Percentiles rank a stretch among this genome's conserved stretches.
phyloP scores from a whole-genome alignment of 176 grass and related monocot species.

The Otatea glauca region DNA sequence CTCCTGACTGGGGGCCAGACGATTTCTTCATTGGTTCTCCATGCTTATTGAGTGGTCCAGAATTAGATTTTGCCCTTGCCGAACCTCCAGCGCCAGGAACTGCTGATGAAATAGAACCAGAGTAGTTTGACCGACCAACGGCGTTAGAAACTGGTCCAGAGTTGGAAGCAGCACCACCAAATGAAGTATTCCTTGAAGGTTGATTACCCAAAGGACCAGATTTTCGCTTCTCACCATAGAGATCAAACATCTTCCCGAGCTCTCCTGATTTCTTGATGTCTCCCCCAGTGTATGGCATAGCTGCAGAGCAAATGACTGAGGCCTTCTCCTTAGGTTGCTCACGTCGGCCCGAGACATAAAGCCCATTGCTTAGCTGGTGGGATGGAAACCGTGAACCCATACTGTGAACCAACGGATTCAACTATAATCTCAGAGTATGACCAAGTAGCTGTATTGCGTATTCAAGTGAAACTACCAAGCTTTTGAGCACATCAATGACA shows the following conservation, averaged over 20 bases:
- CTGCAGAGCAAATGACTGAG: constrained; percentile 64
- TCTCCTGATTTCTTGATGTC: constrained; percentile 91
- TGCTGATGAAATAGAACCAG: constrained; percentile 65
- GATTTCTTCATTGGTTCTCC: constrained; percentile 70
- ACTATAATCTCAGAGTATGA: constrained; percentile 24
- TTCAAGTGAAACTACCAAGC: constrained; percentile 44
- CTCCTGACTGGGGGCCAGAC: constrained; percentile 87
- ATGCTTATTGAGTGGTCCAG: constrained; percentile 91
- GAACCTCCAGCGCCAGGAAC: constrained; percentile 63
- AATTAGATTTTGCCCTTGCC: constrained; percentile 82
- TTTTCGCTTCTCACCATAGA: constrained; percentile 60
- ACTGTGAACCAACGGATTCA: constrained; percentile 40
- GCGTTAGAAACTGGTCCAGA: constrained; percentile 67
- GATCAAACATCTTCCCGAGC: constrained; percentile 82
- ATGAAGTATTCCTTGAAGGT: constrained; percentile 66
- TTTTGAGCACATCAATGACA: constrained; percentile 6
- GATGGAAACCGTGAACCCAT: constrained; percentile 93
- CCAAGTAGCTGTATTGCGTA: neutral
- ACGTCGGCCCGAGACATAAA: constrained; percentile 90
- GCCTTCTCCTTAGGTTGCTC: constrained; percentile 86
- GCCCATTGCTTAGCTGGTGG: constrained; percentile 90
- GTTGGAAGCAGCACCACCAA: constrained; percentile 56
- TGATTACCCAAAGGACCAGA: constrained; percentile 73
- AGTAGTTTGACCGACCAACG: constrained; percentile 61
- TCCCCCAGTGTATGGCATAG: constrained; percentile 90